Evolutionary conservation across 179 eudicot genomes (phyloP).

Genomic region (Silene vulgaris): DNA sequence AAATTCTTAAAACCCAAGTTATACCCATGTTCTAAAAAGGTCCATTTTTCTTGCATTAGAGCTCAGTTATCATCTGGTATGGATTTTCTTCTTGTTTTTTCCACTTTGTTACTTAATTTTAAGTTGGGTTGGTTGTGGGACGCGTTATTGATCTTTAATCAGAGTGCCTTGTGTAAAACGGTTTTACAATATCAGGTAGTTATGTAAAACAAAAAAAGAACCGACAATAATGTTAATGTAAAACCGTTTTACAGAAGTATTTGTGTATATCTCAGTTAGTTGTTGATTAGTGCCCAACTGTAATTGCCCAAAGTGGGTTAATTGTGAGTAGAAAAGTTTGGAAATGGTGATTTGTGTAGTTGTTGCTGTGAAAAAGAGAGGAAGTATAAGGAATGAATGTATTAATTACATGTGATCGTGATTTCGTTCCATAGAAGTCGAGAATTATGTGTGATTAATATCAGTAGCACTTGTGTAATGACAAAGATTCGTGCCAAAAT

Average conservation of each 20-base stretch:
- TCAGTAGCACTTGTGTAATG: neutral
- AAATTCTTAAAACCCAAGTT: conserved; percentile 23
- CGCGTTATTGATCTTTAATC: neutral
- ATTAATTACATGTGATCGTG: neutral
- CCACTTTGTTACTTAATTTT: neutral
- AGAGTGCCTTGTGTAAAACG: neutral
- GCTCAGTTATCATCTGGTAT: conserved; percentile 51
- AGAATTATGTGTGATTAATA: neutral
- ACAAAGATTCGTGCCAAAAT: conserved; percentile 2
- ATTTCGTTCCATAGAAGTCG: neutral
- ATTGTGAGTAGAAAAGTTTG: neutral
- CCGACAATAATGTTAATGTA: too few species aligned
- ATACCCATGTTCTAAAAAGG: conserved; percentile 29
- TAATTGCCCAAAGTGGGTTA: neutral
- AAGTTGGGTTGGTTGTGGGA: conserved; percentile 5
- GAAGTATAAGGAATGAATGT: neutral
- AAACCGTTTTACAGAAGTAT: neutral
- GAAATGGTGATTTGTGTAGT: neutral
- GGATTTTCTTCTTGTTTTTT: neutral
- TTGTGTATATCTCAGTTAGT: neutral
- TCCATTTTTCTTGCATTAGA: conserved; percentile 28
- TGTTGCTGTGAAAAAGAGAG: neutral
- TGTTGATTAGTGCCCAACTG: neutral
- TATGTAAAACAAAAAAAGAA: neutral
- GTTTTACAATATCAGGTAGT: too few species aligned